These are phyloP conservation scores for Tephrocybe sp. DNA, from an alignment of 768 basidiomycete species.

Conservation along the genomic window DNA sequence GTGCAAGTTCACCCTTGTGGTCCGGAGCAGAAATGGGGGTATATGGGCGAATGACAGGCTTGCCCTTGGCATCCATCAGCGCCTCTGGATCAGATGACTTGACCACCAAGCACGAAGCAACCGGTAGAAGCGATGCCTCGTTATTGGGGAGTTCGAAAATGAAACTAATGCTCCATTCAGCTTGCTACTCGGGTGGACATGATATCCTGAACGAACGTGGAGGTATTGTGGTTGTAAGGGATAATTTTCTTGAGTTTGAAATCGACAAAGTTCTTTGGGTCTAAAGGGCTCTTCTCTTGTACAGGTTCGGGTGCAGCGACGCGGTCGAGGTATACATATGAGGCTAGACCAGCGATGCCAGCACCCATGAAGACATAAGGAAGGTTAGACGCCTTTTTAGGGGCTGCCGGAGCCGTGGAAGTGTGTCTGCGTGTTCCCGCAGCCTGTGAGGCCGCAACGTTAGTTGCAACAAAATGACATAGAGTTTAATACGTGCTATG, in stretches of 20 bases:
- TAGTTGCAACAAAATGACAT: background rate
- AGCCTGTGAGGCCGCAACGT: conserved; percentile 23
- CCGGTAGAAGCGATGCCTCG: conserved; percentile 74
- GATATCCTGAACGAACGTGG: conserved; percentile 47
- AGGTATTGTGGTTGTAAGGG: conserved; percentile 94
- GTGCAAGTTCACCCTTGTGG: conserved; percentile 67
- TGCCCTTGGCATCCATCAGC: conserved; percentile 75
- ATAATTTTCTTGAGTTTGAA: conserved; percentile 80
- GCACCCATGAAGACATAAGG: conserved; percentile 49
- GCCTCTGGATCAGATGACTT: conserved; percentile 68
- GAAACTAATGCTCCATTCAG: conserved; percentile 47
- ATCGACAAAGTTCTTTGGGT: conserved; percentile 73
- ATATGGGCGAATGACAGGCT: conserved; percentile 88
- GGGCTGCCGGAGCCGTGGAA: conserved; percentile 40
- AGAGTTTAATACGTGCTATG: conserved; percentile 29
- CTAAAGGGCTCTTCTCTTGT: conserved; percentile 69
- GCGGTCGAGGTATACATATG: conserved; percentile 52
- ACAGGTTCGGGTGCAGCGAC: conserved; percentile 22
- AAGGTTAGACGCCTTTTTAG: conserved; percentile 48
- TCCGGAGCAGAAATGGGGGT: conserved; percentile 87
- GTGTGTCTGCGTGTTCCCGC: conserved; percentile 44
- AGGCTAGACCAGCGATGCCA: conserved; percentile 42
- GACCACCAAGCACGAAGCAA: conserved; percentile 78
- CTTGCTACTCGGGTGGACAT: background rate
- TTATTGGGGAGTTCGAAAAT: conserved; percentile 79